These are phyloP conservation scores for Ganoderma lucidum DNA, from an alignment of 1,284 basidiomycete species.

Conservation along the genomic window DNA sequence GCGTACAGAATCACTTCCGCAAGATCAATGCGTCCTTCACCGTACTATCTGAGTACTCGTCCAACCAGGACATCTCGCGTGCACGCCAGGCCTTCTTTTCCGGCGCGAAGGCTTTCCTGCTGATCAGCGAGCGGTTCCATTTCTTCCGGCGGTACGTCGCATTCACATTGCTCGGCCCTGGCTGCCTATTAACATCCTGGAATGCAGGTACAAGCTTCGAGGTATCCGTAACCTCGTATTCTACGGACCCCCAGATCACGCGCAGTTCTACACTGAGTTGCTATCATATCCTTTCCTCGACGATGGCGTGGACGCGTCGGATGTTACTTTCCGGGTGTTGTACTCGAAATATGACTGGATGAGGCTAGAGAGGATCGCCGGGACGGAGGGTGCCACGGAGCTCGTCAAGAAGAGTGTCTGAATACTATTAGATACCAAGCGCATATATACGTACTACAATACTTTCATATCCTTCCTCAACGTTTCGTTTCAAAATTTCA, in stretches of 20 bases:
- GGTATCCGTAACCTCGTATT: slow-evolving; percentile 94
- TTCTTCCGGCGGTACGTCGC: slow-evolving; percentile 85
- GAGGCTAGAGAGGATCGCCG: slow-evolving; percentile 82
- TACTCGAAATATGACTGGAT: slow-evolving; percentile 93
- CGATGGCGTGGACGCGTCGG: slow-evolving; percentile 78
- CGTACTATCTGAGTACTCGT: slow-evolving; percentile 91
- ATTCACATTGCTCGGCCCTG: background rate
- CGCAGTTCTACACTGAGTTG: slow-evolving; percentile 91
- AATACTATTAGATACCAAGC: background rate
- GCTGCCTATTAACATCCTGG: background rate
- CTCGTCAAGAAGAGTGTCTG: slow-evolving; percentile 47
- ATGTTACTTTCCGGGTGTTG: slow-evolving; percentile 80
- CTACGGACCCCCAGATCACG: slow-evolving; percentile 91
- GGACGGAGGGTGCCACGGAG: slow-evolving; percentile 59
- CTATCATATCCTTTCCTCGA: slow-evolving; percentile 89
- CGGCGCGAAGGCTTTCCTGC: slow-evolving; percentile 86
- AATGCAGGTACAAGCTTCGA: slow-evolving; percentile 83
- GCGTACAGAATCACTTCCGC: slow-evolving; percentile 87
- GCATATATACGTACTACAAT: too few species aligned
- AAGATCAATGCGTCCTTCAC: slow-evolving; percentile 80
- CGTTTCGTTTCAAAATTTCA: too few species aligned
- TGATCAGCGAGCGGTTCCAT: slow-evolving; percentile 97
- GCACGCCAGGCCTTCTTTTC: slow-evolving; percentile 94
- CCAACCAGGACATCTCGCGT: slow-evolving; percentile 92
- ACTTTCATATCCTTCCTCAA: too few species aligned